Conservation (phyloP, 2,329 filamentous ascomycete species). For the Claviceps sp. region DNA sequence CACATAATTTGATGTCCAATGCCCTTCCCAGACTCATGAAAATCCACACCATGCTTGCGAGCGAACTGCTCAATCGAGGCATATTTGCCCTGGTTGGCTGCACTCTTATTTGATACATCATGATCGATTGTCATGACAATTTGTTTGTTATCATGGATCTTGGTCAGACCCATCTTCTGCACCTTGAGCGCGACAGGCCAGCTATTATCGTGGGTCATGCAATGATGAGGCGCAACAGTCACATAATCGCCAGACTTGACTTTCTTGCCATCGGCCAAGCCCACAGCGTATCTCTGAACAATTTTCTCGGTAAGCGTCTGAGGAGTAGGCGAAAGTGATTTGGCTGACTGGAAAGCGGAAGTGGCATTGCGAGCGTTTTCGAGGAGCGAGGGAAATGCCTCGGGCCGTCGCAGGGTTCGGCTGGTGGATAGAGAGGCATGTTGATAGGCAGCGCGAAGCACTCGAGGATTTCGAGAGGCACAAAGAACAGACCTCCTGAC, state of each 20-base stretch:
- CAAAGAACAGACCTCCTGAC: not conserved
- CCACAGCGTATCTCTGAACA: slow-evolving; percentile 68
- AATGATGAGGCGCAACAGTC: slow-evolving; percentile 51
- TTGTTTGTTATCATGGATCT: slow-evolving; percentile 57
- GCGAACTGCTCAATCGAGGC: slow-evolving; percentile 71
- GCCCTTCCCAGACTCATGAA: slow-evolving; percentile 54
- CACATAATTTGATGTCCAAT: slow-evolving; percentile 72
- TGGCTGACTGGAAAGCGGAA: slow-evolving; percentile 38
- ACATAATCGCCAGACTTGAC: slow-evolving; percentile 78
- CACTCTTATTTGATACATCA: slow-evolving; percentile 72
- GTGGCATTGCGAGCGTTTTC: slow-evolving; percentile 37
- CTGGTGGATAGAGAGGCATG: not conserved
- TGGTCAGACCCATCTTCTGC: slow-evolving; percentile 63
- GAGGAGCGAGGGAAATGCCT: slow-evolving; percentile 51
- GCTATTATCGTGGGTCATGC: slow-evolving; percentile 82
- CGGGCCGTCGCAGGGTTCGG: not conserved
- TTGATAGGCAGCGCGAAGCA: not conserved
- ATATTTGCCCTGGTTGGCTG: slow-evolving; percentile 75
- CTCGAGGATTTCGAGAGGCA: not conserved
- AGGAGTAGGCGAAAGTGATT: slow-evolving; percentile 12
- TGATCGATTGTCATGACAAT: slow-evolving; percentile 78
- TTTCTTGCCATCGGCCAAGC: slow-evolving; percentile 58
- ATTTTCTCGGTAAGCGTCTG: slow-evolving; percentile 70
- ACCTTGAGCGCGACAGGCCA: slow-evolving; percentile 65
- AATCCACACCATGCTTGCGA: slow-evolving; percentile 58